Evolutionary conservation across 1,284 basidiomycete genomes (phyloP), one percentile per base, ranked within the genome.

Genomic region (Lignosus rhinocerotis): DNA sequence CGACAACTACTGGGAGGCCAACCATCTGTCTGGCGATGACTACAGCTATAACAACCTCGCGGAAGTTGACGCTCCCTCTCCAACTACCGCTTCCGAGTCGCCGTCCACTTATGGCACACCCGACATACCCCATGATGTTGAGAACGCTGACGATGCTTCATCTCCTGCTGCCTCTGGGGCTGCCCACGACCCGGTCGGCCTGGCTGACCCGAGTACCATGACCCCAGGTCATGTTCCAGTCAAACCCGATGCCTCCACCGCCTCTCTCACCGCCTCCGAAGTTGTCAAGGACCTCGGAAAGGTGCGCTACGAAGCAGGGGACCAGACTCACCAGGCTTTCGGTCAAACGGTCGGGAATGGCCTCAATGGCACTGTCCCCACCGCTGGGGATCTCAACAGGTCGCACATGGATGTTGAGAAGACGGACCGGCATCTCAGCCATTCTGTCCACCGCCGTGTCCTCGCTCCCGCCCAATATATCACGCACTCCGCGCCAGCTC

Each of bases 321-420:
- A 63, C 38, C 31, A 21, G 19, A 21, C 55, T 32, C 66, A 67
- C 60, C 39, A 60, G 33, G 12, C 21, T 11, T 55, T 65, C 49
- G 53, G 36, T n/a, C 21, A 6, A 1, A 9, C 50, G 2, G 56
- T 56, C 54, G 45, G 19, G 12, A 33, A 48, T 10, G 4, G 43
- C 11, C 2, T 16, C 25, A 38, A 10, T 17, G 25, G 41, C 16
- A 14, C 47, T 10, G 21, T 25, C 2, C 53, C 60, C 50, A 33
- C 44, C 11, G n/a, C 25, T 2, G 30, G 21, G 36, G 47, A 46
- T 33, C 33, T 58, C 31, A 19, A 14, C 25, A 58, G 53, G 42
- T 0, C 48, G 16, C 53, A 50, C 46, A 30, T 31, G 31, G 36
- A 42, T 17, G 32, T 56, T 10, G 10, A 32, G 33, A 53, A 58